phyloP scores from a whole-genome alignment of 306 rosid species.

The Arachis hypogaea region DNA sequence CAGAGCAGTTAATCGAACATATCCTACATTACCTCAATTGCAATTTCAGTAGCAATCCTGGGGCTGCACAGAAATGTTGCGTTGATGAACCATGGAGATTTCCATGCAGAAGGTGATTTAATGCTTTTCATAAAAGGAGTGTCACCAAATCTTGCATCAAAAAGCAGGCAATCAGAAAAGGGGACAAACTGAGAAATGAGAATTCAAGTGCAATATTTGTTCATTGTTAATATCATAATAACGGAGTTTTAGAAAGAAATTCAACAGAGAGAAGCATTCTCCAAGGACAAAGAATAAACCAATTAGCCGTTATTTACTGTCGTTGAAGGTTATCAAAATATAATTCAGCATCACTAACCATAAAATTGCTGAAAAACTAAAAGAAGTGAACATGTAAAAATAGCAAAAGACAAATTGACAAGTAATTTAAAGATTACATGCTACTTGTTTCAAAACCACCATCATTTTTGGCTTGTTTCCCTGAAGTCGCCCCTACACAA shows the following conservation, averaged over 20 bases:
- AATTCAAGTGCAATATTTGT: too few relatives aligned
- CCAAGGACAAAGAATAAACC: conserved; percentile 32
- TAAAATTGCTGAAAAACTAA: conserved; percentile 1
- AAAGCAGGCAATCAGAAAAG: conserved; percentile 36
- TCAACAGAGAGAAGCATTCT: background rate
- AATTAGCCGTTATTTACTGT: conserved; percentile 25
- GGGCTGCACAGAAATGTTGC: conserved; percentile 70
- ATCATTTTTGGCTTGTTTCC: conserved; percentile 49
- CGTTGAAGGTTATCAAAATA: background rate
- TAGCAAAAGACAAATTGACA: background rate
- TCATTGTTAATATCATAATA: too few relatives aligned
- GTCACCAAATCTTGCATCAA: conserved; percentile 62
- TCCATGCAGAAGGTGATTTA: conserved; percentile 97
- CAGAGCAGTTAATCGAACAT: conserved; percentile 6
- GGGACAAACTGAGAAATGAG: conserved; percentile 17
- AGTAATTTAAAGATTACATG: conserved; percentile 55
- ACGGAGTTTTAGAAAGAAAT: too few relatives aligned
- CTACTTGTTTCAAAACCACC: conserved; percentile 46
- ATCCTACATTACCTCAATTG: conserved; percentile 69
- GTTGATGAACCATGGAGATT: conserved; percentile 89
- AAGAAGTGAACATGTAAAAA: background rate
- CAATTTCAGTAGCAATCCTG: conserved; percentile 64
- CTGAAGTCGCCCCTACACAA: conserved; percentile 38
- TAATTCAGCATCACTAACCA: conserved; percentile 8
- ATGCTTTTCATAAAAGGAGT: conserved; percentile 83